phyloP scores from a whole-genome alignment of 345 rosid genomes.

The Alliaria petiolata region DNA sequence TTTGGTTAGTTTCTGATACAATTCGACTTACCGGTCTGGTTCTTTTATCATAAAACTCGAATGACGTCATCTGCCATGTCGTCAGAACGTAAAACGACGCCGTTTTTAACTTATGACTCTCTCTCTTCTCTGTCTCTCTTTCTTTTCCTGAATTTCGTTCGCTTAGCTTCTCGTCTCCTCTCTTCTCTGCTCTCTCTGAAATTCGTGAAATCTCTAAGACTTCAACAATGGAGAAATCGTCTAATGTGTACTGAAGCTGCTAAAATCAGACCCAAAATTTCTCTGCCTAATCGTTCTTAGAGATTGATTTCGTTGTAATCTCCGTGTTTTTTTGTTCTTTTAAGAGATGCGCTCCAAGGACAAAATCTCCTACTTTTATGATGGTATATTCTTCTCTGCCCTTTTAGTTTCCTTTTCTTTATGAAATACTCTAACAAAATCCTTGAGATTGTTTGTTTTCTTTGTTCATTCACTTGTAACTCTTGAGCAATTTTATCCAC shows the following conservation, averaged over 20 bases:
- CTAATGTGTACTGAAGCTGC: not conserved
- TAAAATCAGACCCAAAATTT: not conserved
- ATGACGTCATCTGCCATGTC: too few species aligned
- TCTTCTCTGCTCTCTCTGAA: not conserved
- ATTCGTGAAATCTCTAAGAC: not conserved
- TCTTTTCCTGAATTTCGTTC: too few species aligned
- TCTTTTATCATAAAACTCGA: too few species aligned
- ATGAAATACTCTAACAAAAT: not conserved
- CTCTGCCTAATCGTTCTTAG: not conserved
- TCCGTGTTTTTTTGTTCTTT: not conserved
- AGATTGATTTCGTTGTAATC: not conserved
- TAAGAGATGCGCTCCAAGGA: constrained; percentile 76
- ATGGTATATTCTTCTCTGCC: constrained; percentile 47
- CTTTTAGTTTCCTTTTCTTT: not conserved
- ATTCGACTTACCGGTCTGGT: too few species aligned
- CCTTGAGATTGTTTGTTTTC: not conserved
- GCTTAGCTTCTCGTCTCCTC: not conserved
- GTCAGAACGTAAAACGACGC: not conserved
- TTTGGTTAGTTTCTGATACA: too few species aligned
- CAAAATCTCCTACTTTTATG: constrained; percentile 84
- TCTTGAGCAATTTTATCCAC: not conserved
- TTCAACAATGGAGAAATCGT: constrained; percentile 23
- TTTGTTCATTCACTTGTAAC: not conserved
- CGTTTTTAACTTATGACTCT: not conserved
- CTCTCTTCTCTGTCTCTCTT: not conserved